Evolutionary conservation across 2,329 filamentous ascomycete species (phyloP).

Genomic region (Fusarium pininemorale): DNA sequence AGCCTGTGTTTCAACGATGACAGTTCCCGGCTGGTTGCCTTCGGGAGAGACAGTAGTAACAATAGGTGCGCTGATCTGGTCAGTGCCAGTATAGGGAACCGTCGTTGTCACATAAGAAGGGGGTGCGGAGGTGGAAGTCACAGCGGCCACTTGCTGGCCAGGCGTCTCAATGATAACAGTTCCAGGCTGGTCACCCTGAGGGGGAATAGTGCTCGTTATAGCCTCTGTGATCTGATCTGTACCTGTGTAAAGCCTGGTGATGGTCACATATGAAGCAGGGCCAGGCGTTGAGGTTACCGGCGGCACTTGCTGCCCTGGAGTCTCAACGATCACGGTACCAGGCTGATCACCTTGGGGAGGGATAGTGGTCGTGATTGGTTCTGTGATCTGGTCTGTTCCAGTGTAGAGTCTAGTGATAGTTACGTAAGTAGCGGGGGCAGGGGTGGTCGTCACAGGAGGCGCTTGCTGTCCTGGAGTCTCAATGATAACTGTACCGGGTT

Average conservation of each 20-base stretch:
- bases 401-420: constrained; percentile 16
- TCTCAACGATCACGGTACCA: constrained; percentile 15
- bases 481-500: constrained; percentile 29
- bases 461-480: constrained; percentile 24
- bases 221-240: constrained; percentile 1
- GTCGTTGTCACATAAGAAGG: constrained; percentile 23
- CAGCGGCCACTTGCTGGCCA: not conserved
- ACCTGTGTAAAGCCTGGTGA: constrained; percentile 16
- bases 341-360: not conserved
- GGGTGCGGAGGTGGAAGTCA: not conserved
- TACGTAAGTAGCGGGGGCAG: constrained; percentile 7
- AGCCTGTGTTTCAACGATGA: constrained; percentile 20
- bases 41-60: constrained; percentile 11
- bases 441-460: constrained; percentile 16
- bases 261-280: not conserved
- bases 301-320: not conserved
- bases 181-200: constrained; percentile 19
- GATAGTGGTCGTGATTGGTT: not conserved
- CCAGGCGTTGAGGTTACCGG: not conserved
- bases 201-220: constrained; percentile 9
- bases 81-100: constrained; percentile 3
- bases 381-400: constrained; percentile 3
- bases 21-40: constrained; percentile 15
- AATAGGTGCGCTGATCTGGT: constrained; percentile 1
- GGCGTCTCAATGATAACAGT: constrained; percentile 24